Evolutionary conservation across 805 yeast species (phyloP), one percentile per base, ranked within the genome.

Genomic region (Pichia kluyveri): DNA sequence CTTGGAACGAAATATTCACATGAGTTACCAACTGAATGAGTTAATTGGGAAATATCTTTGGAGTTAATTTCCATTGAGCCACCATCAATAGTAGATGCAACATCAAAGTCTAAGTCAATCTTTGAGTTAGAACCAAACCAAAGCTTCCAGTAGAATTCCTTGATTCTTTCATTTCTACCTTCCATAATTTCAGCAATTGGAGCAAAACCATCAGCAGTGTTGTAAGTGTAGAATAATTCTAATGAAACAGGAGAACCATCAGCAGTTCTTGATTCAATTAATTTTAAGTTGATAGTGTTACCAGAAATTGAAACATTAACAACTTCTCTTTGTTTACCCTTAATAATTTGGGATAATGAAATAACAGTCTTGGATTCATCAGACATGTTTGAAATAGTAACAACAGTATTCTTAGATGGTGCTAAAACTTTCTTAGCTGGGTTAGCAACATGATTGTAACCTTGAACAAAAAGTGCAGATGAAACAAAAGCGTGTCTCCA

Each of bases 21-120:
- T 56, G 85, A 84, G 78, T 93, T 93, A 57, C 97, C 97, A 64
- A 93, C 87, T 51, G 97, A 97, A 60, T 90, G 96, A 34, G 96
- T 90, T 67, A 93, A 88, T 68, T 90, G 96, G 52, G 89, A 77
- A 65, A 93, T 86, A 54, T 80, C 86, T 66, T 82, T 76, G 45
- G 82, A 80, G 46, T 86, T 80, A 53, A 93, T 82, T 32, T 77
- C 76, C 51, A 80, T 73, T 40, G 78, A 72, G 46, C 77, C 79
- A 63, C 95, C 96, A 47, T 77, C 72, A 61, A 93, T 83, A 41
- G 77, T 75, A 56, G 80, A 71, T 58, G 80, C 75, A 55, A 86
- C 86, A 61, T 85, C 84, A 58, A 84, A 82, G 59, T 82, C 75
- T 56, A 84, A 76, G 57, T 85, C 81, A 56, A 81, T 82, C 41